Percentiles rank a stretch among this genome's conserved stretches.
Evolutionary conservation across 148 eudicot species (phyloP).

Genomic region (Talinum fruticosum): DNA sequence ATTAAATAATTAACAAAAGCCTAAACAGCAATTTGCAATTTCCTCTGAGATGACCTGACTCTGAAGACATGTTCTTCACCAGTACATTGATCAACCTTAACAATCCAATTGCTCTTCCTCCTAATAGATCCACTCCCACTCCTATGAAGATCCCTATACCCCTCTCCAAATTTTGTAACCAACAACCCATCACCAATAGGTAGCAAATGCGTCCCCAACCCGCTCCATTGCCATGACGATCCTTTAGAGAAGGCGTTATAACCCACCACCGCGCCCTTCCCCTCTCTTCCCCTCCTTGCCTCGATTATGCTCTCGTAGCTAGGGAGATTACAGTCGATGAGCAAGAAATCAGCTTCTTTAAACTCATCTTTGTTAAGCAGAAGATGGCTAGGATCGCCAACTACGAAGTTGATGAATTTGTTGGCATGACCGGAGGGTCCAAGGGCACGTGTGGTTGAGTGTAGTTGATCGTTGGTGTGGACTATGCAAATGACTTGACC

Average conservation of each 20-base stretch:
- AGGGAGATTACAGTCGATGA: slow-evolving; percentile 28
- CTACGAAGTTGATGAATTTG: slow-evolving; percentile 17
- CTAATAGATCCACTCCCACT: slow-evolving; percentile 13
- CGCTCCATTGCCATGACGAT: slow-evolving; percentile 39
- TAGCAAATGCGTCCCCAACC: slow-evolving; percentile 39
- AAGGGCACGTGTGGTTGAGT: slow-evolving; percentile 19
- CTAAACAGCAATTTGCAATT: slow-evolving; percentile 25
- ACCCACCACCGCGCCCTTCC: slow-evolving; percentile 44
- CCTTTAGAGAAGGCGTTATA: slow-evolving; percentile 49
- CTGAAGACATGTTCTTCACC: slow-evolving; percentile 91
- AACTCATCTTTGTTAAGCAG: slow-evolving; percentile 8
- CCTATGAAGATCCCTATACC: slow-evolving; percentile 8
- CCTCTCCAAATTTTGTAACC: slow-evolving; percentile 42
- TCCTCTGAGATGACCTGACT: slow-evolving; percentile 49
- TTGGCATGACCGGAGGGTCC: slow-evolving; percentile 6
- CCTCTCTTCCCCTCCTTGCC: slow-evolving; percentile 5
- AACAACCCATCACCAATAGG: slow-evolving; percentile 83
- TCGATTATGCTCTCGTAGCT: slow-evolving; percentile 20
- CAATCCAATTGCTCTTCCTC: slow-evolving; percentile 62
- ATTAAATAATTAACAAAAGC: neutral
- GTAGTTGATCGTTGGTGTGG: slow-evolving; percentile 3
- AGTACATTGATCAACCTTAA: slow-evolving; percentile 64
- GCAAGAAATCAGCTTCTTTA: slow-evolving; percentile 27
- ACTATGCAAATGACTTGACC: slow-evolving; percentile 32
- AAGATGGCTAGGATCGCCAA: slow-evolving; percentile 25